These are phyloP conservation scores for Ceratobasidium sp. DNA, from an alignment of 1,284 basidiomycete genomes.

Conservation along the genomic window DNA sequence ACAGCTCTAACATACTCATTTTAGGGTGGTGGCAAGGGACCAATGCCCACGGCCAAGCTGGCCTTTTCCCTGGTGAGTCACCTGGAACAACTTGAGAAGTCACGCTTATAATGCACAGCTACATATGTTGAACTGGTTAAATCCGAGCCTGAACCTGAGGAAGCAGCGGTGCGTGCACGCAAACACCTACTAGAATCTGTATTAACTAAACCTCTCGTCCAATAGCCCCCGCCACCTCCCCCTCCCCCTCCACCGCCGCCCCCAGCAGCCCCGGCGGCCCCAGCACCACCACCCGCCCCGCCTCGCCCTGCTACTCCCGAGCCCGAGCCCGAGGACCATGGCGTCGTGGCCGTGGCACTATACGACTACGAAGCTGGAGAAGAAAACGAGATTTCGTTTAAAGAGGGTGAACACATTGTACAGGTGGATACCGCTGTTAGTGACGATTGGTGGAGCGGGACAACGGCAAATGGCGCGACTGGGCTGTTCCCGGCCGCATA, in stretches of 20 bases:
- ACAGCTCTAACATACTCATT: background rate
- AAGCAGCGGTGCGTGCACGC: conserved; percentile 42
- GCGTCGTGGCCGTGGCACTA: conserved; percentile 72
- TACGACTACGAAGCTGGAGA: conserved; percentile 88
- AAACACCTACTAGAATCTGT: background rate
- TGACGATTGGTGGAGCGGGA: conserved; percentile 93
- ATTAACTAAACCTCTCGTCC: conserved; percentile 50
- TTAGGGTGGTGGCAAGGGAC: conserved; percentile 81
- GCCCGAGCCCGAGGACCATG: conserved; percentile 56
- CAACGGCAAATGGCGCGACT: conserved; percentile 65
- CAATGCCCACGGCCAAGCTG: conserved; percentile 70
- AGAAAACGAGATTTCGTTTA: conserved; percentile 89
- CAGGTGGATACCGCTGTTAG: conserved; percentile 73
- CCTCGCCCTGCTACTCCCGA: conserved; percentile 54
- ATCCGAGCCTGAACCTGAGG: conserved; percentile 56
- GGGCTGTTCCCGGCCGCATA: conserved; percentile 77
- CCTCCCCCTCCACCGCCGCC: conserved; percentile 59
- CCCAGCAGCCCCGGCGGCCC: conserved; percentile 55
- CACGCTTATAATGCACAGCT: conserved; percentile 57
- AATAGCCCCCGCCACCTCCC: conserved; percentile 56
- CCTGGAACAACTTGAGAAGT: background rate
- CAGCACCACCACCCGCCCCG: conserved; percentile 55
- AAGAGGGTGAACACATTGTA: conserved; percentile 79
- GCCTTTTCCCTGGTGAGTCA: conserved; percentile 74
- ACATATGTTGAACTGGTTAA: conserved; percentile 79